phyloP scores from a whole-genome alignment of 2,329 filamentous ascomycete genomes.

The Apiospora sp. region DNA sequence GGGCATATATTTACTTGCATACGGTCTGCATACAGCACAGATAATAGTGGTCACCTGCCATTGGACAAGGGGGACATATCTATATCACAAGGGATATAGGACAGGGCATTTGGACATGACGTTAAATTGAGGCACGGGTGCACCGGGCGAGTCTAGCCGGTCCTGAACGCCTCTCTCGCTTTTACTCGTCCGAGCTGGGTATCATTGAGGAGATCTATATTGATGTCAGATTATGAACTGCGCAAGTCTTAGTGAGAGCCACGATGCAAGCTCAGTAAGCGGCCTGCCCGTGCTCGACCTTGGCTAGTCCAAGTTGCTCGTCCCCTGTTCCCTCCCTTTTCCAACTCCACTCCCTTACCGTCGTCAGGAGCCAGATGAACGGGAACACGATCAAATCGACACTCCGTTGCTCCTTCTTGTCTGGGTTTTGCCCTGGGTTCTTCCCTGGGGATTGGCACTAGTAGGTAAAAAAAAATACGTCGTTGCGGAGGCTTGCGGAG shows the following conservation, averaged over 20 bases:
- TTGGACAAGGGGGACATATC: neutral
- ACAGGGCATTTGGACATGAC: neutral
- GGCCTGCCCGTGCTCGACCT: neutral
- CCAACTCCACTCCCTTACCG: neutral
- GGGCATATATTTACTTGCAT: neutral
- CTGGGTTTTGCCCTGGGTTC: neutral
- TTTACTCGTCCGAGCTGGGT: constrained; percentile 1
- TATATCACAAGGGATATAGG: neutral
- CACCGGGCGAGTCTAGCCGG: constrained; percentile 3
- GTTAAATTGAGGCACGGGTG: neutral
- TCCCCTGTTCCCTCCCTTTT: neutral
- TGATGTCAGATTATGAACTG: constrained; percentile 17
- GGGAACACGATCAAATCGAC: constrained; percentile 8
- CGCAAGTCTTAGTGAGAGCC: neutral
- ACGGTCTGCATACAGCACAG: neutral
- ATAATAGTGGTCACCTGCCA: neutral
- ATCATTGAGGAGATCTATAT: constrained; percentile 18
- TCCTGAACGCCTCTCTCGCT: neutral
- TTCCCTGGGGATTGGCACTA: neutral
- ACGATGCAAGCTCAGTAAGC: neutral
- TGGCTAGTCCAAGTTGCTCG: neutral
- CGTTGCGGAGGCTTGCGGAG: neutral
- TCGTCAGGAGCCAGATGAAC: neutral
- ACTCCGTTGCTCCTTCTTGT: neutral
- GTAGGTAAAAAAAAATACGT: neutral